Conservation (phyloP, 345 rosid genomes). For the Euclidium syriacum region DNA sequence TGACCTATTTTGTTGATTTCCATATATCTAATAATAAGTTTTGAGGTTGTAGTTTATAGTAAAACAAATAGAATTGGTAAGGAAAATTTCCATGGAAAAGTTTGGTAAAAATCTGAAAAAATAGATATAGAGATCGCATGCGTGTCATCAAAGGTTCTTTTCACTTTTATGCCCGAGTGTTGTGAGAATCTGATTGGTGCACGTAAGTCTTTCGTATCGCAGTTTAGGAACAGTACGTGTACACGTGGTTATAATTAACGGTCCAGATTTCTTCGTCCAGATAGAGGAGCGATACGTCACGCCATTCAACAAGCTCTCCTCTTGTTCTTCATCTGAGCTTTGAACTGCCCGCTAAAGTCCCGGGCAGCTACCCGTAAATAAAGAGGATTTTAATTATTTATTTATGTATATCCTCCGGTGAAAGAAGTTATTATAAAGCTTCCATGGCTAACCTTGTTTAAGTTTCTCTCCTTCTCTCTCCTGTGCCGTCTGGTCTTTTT, state of each 20-base stretch:
- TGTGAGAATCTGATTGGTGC: slow-evolving; percentile 39
- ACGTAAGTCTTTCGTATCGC: slow-evolving; percentile 28
- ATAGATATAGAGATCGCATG: slow-evolving; percentile 27
- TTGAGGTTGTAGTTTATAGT: slow-evolving; percentile 1
- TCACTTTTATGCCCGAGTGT: slow-evolving; percentile 8
- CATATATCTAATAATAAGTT: not conserved
- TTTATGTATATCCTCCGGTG: not conserved
- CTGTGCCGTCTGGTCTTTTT: not conserved
- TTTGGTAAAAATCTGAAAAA: slow-evolving; percentile 10
- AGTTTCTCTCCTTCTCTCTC: slow-evolving; percentile 20
- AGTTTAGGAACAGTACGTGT: not conserved
- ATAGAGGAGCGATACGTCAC: slow-evolving; percentile 37
- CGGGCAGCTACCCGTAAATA: slow-evolving; percentile 27
- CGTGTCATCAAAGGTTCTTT: slow-evolving; percentile 47
- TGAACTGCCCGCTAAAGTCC: slow-evolving; percentile 16
- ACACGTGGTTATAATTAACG: slow-evolving; percentile 49
- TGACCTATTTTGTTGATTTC: not conserved
- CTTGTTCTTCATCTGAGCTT: slow-evolving; percentile 16
- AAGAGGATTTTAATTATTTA: not conserved
- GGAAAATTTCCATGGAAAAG: not conserved
- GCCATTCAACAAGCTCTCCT: slow-evolving; percentile 22
- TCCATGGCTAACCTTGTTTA: slow-evolving; percentile 20
- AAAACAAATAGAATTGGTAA: not conserved
- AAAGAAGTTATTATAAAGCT: slow-evolving; percentile 24
- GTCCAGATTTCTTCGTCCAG: slow-evolving; percentile 30